Evolutionary conservation across 116 monocot species (phyloP), one percentile per base, ranked within the genome.

Genomic region (Cymodocea nodosa): DNA sequence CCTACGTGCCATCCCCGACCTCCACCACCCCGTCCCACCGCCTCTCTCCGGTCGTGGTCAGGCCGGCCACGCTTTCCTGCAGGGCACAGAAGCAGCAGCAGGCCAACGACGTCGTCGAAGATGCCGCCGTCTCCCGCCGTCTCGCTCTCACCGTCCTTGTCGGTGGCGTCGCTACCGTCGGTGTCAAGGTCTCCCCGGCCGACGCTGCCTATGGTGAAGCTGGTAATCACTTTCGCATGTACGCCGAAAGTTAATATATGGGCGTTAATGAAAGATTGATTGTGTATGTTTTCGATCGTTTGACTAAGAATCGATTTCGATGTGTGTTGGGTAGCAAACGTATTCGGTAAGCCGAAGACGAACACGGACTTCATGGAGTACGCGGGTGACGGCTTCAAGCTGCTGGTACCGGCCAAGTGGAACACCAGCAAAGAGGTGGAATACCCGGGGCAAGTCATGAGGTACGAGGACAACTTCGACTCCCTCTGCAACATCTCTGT

Each of bases 371-470:
- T 81, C 79, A 22, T 80, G 35, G 50, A 80, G 1, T 79, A 84
- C 71, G 74, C 3, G 5, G 82, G 85, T 7, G 53, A 81, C 0
- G 94, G 87, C 13, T 89, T 94, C 75, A 89, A 86, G 84, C 48
- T 94, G 44, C 22, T 63, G 65, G 79, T 94, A 23, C 95, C 95
- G 18, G 51, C 90, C 0, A 95, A 90, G 65, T 95, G 95, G 95
- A 95, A 85, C 81, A 78, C 78, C 9, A 95, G 95, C 95, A 90
- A 80, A 59, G 95, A 95, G 81, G 66, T 65, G 24, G 95, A 95
- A 75, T 90, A 34, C 76, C 90, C 90, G 0, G 90, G 95, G 15
- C 90, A 90, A 74, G 95, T 95, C 7, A 75, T 95, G 60, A 68
- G 87, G 59, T 95, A 79, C 25, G 95, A 95, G 63, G 95, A 95